A percentile compares a stretch with the other conserved stretches of the same genome.
These are phyloP conservation scores for Poa pratensis DNA, from an alignment of 176 grass and related monocot species.

Conservation along the genomic window DNA sequence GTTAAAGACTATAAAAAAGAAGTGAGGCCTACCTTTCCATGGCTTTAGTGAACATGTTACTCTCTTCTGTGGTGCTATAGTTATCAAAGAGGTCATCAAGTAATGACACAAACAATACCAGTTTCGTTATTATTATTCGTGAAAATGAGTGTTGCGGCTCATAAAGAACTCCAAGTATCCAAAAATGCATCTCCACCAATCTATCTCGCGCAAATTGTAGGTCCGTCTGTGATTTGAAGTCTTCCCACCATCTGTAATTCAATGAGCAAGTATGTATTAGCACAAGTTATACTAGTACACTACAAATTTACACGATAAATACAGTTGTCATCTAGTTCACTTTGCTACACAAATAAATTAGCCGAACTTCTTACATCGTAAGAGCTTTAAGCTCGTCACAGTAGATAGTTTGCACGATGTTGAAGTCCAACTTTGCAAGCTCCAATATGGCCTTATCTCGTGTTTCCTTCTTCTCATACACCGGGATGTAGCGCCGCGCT, in stretches of 20 bases:
- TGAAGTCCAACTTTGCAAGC: constrained; percentile 51
- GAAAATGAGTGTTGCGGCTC: constrained; percentile 50
- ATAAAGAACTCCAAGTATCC: constrained; percentile 39
- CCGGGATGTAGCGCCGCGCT: constrained; percentile 33
- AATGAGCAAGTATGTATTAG: background rate
- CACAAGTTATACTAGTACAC: background rate
- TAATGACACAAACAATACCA: background rate
- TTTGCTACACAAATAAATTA: background rate
- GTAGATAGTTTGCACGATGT: constrained; percentile 49
- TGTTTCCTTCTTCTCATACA: constrained; percentile 31
- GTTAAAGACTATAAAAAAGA: background rate
- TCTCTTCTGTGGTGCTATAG: constrained; percentile 54
- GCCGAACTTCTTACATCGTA: constrained; percentile 15
- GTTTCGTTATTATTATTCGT: constrained; percentile 40
- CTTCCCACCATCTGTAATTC: constrained; percentile 59
- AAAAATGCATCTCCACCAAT: constrained; percentile 53
- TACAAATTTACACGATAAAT: background rate
- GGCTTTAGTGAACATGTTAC: constrained; percentile 35
- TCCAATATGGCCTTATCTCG: constrained; percentile 29
- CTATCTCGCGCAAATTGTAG: constrained; percentile 44
- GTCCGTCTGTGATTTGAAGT: background rate
- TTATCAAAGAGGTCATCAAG: constrained; percentile 63
- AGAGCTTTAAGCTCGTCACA: constrained; percentile 43
- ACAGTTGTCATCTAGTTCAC: background rate
- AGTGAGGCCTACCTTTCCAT: constrained; percentile 43